Evolutionary conservation across 106 monocot species (phyloP).

Genomic region (Acorus gramineus): DNA sequence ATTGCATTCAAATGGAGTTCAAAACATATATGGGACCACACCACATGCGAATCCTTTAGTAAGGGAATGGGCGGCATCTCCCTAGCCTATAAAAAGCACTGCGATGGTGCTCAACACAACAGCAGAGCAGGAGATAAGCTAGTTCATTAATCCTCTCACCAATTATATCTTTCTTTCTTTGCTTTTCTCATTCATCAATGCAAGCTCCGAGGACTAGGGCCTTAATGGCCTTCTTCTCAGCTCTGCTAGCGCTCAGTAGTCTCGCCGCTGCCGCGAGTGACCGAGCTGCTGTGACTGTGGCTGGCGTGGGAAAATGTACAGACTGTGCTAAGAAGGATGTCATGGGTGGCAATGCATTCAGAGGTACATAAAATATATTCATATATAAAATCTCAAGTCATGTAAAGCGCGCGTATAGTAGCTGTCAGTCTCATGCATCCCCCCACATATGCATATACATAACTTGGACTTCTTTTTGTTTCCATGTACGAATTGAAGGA

Average conservation of each 20-base stretch:
- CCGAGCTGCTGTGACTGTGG: neutral
- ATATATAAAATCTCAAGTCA: neutral
- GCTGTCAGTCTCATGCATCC: neutral
- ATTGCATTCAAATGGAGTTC: too few species aligned
- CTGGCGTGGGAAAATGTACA: constrained; percentile 15
- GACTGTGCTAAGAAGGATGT: constrained; percentile 22
- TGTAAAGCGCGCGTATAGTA: neutral
- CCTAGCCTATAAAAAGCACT: neutral
- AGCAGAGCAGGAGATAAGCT: too few species aligned
- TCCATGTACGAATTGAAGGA: constrained; percentile 7
- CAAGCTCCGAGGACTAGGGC: neutral
- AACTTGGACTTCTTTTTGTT: neutral
- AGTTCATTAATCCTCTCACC: too few species aligned
- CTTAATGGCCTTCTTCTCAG: neutral
- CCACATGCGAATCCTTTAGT: constrained; percentile 1
- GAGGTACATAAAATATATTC: constrained; percentile 7
- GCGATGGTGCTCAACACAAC: too few species aligned
- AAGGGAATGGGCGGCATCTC: neutral
- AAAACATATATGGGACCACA: neutral
- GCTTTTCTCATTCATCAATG: constrained; percentile 1
- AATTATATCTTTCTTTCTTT: neutral
- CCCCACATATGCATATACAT: too few species aligned
- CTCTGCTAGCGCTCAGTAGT: neutral
- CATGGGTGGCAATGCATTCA: constrained; percentile 12
- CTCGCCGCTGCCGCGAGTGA: neutral